A percentile compares a stretch with the other conserved stretches of the same genome.
These are phyloP conservation scores for Rugonectria rugulosa DNA, from an alignment of 2,329 filamentous ascomycete species.

Conservation along the genomic window DNA sequence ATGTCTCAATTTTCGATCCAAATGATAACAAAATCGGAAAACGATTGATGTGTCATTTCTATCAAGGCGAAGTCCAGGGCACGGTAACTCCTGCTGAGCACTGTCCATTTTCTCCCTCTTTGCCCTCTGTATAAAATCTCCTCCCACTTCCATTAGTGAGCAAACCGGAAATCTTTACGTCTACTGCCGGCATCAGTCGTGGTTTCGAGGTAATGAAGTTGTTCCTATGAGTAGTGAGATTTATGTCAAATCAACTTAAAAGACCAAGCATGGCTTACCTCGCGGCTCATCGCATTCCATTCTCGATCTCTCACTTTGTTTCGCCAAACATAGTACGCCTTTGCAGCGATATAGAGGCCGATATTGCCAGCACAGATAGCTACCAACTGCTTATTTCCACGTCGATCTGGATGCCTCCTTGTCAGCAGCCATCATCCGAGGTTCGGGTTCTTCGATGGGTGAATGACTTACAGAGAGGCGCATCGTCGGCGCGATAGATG, in stretches of 20 bases:
- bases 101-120: too few relatives aligned
- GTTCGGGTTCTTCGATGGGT: too few relatives aligned
- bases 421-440: too few relatives aligned
- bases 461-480: conserved; percentile 17
- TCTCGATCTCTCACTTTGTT: conserved; percentile 24
- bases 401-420: too few relatives aligned
- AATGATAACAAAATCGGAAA: too few relatives aligned
- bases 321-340: conserved; percentile 22
- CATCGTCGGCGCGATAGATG: conserved; percentile 35
- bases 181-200: conserved; percentile 24
- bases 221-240: neutral
- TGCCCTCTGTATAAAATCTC: too few relatives aligned
- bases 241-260: neutral
- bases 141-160: too few relatives aligned
- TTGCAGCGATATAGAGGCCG: conserved; percentile 18
- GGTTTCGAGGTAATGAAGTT: conserved; percentile 20
- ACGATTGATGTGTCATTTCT: too few relatives aligned
- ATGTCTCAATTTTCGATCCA: too few relatives aligned
- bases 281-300: conserved; percentile 18
- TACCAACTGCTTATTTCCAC: conserved; percentile 12
- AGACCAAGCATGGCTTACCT: neutral
- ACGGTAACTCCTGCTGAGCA: too few relatives aligned
- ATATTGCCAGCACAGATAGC: conserved; percentile 22
- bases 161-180: conserved; percentile 26
- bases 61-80: too few relatives aligned